phyloP scores from a whole-genome alignment of 768 basidiomycete genomes.

The Russula dissimulans region DNA sequence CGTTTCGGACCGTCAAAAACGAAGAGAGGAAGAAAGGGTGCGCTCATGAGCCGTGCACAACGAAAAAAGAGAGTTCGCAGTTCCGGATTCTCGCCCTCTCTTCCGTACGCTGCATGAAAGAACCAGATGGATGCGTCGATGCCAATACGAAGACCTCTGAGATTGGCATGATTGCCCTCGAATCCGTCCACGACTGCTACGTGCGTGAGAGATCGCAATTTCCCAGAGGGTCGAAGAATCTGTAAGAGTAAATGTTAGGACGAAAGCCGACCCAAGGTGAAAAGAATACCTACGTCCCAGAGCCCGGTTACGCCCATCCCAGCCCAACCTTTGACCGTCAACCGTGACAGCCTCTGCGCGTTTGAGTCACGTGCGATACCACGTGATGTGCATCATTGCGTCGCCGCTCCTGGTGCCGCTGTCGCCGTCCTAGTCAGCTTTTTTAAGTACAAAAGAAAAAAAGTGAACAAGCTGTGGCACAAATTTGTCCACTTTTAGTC shows the following conservation, averaged over 20 bases:
- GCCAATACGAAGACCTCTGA: constrained; percentile 72
- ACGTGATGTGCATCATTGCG: no score
- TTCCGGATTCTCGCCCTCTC: constrained; percentile 81
- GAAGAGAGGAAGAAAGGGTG: constrained; percentile 80
- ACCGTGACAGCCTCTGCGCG: no score
- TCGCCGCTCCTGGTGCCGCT: no score
- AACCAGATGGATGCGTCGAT: constrained; percentile 84
- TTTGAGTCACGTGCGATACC: no score
- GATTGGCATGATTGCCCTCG: constrained; percentile 48
- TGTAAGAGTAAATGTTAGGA: constrained; percentile 22
- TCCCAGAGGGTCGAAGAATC: constrained; percentile 64
- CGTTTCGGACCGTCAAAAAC: constrained; percentile 88
- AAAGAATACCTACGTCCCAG: constrained; percentile 15
- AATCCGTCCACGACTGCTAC: constrained; percentile 71
- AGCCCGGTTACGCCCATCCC: constrained; percentile 18
- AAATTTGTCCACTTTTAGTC: no score
- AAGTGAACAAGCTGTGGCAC: no score
- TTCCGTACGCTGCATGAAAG: constrained; percentile 66
- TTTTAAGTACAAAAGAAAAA: no score
- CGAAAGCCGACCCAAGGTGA: constrained; percentile 10
- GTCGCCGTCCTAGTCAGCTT: no score
- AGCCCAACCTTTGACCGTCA: no score
- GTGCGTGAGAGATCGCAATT: constrained; percentile 66
- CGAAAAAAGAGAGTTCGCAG: constrained; percentile 80
- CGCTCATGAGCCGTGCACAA: constrained; percentile 64